phyloP scores from a whole-genome alignment of 352 stramenopile species.

The Hyaloperonospora brassicae region DNA sequence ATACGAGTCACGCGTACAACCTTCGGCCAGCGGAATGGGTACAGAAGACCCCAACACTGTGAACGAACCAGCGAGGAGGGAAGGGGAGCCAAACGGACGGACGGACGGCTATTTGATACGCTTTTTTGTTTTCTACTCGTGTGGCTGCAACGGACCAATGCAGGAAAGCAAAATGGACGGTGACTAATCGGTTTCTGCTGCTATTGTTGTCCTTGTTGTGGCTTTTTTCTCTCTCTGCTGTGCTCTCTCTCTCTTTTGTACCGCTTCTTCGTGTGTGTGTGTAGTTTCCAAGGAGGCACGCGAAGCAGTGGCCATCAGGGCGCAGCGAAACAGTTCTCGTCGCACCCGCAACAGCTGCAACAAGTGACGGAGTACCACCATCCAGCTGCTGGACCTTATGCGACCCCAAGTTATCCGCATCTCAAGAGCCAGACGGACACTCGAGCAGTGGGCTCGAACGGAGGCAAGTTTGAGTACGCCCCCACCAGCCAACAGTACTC shows the following conservation, averaged over 20 bases:
- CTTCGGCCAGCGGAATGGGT: constrained; percentile 21
- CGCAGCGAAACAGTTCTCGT: constrained; percentile 20
- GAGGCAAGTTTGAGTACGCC: constrained; percentile 25
- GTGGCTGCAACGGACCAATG: constrained; percentile 6
- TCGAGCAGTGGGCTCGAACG: constrained; percentile 9
- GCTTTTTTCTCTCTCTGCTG: constrained; percentile 1
- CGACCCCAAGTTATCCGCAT: constrained; percentile 21
- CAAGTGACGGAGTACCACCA: constrained; percentile 31
- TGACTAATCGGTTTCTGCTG: constrained; percentile 11
- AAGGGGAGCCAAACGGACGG: constrained; percentile 18
- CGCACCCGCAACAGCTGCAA: constrained; percentile 29
- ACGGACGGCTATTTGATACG: too few relatives aligned
- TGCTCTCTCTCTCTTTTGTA: too few relatives aligned
- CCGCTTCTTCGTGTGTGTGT: constrained; percentile 1
- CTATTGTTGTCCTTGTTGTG: constrained; percentile 10
- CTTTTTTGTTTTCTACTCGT: constrained; percentile 12
- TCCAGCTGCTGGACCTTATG: constrained; percentile 12
- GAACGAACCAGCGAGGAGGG: not conserved
- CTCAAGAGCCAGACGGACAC: constrained; percentile 21
- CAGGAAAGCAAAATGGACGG: constrained; percentile 5
- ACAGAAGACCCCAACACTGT: constrained; percentile 3
- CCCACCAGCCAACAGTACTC: constrained; percentile 25
- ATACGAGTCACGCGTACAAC: constrained; percentile 1
- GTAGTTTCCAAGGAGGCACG: constrained; percentile 27
- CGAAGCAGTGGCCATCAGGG: constrained; percentile 14